These are phyloP conservation scores for Chlorophyllum brunneum DNA, from an alignment of 768 basidiomycete species.

Conservation along the genomic window DNA sequence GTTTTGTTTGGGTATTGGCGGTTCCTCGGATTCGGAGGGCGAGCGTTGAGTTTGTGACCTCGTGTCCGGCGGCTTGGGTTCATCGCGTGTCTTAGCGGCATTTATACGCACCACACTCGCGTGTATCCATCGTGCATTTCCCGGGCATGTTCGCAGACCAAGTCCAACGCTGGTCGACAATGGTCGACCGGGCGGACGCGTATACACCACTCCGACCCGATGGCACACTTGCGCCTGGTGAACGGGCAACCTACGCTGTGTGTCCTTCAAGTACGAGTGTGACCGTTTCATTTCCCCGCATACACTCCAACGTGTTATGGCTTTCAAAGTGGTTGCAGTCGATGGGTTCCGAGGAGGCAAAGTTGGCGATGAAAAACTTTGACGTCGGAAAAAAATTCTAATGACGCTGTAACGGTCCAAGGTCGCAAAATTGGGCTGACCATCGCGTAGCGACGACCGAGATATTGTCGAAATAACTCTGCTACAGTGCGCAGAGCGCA, in stretches of 20 bases:
- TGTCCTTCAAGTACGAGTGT: too few relatives aligned
- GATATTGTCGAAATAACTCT: not conserved
- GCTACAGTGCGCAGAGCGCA: constrained; percentile 1
- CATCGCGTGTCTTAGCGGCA: not conserved
- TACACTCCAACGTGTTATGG: too few relatives aligned
- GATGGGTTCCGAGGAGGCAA: constrained; percentile 8
- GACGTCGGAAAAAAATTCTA: constrained; percentile 49
- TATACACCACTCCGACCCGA: not conserved
- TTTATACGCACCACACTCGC: not conserved
- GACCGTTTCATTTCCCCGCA: not conserved
- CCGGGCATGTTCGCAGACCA: not conserved
- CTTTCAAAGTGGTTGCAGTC: constrained; percentile 3
- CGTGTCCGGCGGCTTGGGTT: not conserved
- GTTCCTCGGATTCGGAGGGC: not conserved
- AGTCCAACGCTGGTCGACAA: not conserved
- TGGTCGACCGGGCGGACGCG: not conserved
- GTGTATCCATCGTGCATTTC: constrained; percentile 4
- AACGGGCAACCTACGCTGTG: too few relatives aligned
- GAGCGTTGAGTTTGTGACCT: not conserved
- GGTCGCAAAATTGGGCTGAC: not conserved
- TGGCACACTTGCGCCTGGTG: not conserved
- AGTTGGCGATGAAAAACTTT: constrained; percentile 21
- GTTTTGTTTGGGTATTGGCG: not conserved
- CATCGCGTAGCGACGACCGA: not conserved
- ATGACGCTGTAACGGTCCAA: constrained; percentile 60